phyloP scores from a whole-genome alignment of 1,284 basidiomycete genomes.

The Cutaneotrichosporon sp. region DNA sequence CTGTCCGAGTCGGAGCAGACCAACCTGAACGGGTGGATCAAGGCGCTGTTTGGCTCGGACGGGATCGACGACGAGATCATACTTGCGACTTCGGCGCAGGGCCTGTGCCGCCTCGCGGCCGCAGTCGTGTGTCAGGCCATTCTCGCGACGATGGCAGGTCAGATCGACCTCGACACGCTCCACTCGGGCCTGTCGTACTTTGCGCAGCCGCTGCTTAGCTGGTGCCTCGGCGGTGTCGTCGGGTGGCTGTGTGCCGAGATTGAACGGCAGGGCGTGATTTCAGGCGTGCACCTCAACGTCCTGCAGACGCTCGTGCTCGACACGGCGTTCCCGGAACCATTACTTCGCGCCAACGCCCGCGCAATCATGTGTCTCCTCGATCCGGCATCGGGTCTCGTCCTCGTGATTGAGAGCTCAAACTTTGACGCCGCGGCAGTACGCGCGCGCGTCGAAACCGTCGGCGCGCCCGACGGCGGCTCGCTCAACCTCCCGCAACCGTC shows the following conservation, averaged over 20 bases:
- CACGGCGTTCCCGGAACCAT: conserved; percentile 33
- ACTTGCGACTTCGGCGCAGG: conserved; percentile 47
- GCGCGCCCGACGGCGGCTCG: conserved; percentile 2
- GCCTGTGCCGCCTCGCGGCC: conserved; percentile 48
- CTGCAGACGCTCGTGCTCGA: conserved; percentile 40
- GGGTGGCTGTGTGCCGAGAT: conserved; percentile 46
- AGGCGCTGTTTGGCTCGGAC: conserved; percentile 45
- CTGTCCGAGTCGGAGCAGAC: conserved; percentile 28
- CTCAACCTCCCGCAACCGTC: neutral
- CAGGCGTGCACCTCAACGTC: conserved; percentile 42
- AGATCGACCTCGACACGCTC: conserved; percentile 52
- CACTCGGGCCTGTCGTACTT: conserved; percentile 53
- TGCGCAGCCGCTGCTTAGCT: conserved; percentile 52
- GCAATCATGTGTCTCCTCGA: conserved; percentile 29
- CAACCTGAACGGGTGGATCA: conserved; percentile 44
- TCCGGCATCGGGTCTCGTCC: conserved; percentile 25
- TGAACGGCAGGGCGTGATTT: conserved; percentile 37
- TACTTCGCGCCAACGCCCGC: conserved; percentile 30
- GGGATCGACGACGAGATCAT: conserved; percentile 48
- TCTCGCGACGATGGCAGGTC: conserved; percentile 46
- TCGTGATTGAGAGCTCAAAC: conserved; percentile 34
- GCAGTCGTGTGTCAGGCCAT: conserved; percentile 53
- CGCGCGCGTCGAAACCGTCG: conserved; percentile 22
- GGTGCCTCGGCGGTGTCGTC: conserved; percentile 52
- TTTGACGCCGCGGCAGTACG: conserved; percentile 31